These are phyloP conservation scores for Tubosaeta sp. DNA, from an alignment of 768 basidiomycete species.

Conservation along the genomic window DNA sequence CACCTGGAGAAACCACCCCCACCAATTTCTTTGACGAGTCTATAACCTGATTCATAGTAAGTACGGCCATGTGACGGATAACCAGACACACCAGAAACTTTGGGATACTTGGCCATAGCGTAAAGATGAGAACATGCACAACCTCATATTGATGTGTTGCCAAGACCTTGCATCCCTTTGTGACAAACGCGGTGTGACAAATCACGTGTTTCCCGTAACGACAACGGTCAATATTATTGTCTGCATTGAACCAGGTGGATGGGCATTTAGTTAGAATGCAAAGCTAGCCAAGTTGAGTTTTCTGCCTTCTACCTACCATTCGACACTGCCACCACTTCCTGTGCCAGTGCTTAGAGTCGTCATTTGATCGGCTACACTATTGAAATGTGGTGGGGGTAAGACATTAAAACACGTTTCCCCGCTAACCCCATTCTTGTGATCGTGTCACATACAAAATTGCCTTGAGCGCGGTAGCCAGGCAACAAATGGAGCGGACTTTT, in stretches of 20 bases:
- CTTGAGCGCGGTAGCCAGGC: not conserved
- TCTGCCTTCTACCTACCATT: no score
- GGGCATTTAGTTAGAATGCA: no score
- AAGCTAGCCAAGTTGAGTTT: no score
- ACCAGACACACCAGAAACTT: constrained; percentile 23
- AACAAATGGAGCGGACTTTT: not conserved
- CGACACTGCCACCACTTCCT: no score
- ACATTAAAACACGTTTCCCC: not conserved
- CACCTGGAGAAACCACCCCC: constrained; percentile 87
- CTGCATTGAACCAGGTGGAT: no score
- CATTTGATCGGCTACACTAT: not conserved
- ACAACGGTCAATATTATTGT: no score
- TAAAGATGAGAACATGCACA: not conserved
- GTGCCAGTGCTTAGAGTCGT: no score
- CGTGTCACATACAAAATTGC: not conserved
- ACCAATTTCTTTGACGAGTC: constrained; percentile 72
- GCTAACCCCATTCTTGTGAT: not conserved
- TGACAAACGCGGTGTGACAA: constrained; percentile 27
- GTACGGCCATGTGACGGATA: not conserved
- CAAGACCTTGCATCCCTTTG: constrained; percentile 6
- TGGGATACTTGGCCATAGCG: constrained; percentile 30
- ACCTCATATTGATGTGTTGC: constrained; percentile 9
- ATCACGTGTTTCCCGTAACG: constrained; percentile 11
- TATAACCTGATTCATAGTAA: constrained; percentile 48
- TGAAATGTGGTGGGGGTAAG: not conserved